Evolutionary conservation across 768 basidiomycete genomes (phyloP).

Genomic region (Exidia glandulosa): DNA sequence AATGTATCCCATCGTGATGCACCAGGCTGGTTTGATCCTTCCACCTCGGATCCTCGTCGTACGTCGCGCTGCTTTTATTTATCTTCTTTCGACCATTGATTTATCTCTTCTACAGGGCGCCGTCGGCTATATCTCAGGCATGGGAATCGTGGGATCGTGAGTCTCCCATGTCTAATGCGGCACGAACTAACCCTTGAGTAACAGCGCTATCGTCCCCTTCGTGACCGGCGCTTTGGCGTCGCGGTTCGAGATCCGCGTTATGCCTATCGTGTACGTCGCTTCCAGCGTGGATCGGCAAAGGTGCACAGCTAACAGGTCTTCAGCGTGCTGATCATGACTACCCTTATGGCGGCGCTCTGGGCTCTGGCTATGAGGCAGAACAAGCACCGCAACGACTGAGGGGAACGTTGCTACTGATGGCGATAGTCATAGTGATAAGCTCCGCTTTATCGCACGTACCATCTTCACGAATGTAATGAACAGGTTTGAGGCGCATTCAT

Average conservation of each 20-base stretch:
- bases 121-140: background rate
- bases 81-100: background rate
- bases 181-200: too few species aligned
- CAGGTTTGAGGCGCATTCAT: too few species aligned
- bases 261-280: background rate
- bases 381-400: background rate
- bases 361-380: background rate
- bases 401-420: too few species aligned
- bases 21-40: constrained; percentile 5
- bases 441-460: too few species aligned
- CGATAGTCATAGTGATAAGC: too few species aligned
- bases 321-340: background rate
- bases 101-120: background rate
- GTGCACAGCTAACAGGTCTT: too few species aligned
- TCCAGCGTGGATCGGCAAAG: too few species aligned
- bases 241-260: background rate
- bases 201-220: background rate
- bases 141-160: background rate
- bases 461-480: too few species aligned
- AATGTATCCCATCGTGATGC: constrained; percentile 49
- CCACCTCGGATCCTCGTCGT: background rate
- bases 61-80: background rate
- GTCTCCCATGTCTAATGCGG: too few species aligned
- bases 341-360: background rate
- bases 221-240: background rate